Evolutionary conservation across 73 alveolate genomes (phyloP).

Genomic region (Symbiodinium natans): DNA sequence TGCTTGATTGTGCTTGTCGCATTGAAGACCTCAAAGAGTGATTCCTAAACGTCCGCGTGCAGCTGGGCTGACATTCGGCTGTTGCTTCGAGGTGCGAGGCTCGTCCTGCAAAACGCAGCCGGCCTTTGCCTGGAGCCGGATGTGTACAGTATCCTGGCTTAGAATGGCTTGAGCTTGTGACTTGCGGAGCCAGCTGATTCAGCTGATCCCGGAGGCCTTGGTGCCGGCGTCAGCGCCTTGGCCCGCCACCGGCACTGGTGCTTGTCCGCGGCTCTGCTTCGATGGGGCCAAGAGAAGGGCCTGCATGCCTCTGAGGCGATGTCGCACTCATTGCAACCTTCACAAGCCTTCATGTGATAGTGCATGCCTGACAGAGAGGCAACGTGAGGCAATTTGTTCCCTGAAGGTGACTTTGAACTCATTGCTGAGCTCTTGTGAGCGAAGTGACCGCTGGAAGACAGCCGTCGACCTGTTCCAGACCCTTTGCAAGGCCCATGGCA

Average conservation of each 20-base stretch:
- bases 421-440: background rate
- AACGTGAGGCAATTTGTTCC: too few relatives aligned
- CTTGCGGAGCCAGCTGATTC: background rate
- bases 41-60: too few relatives aligned
- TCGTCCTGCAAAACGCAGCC: background rate
- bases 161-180: background rate
- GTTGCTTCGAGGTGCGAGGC: background rate
- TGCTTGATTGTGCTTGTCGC: background rate
- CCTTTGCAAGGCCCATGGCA: background rate
- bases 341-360: too few relatives aligned
- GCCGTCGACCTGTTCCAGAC: background rate
- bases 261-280: background rate
- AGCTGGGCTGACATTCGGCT: too few relatives aligned
- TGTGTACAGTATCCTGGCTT: background rate
- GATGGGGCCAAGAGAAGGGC: background rate
- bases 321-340: background rate
- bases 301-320: background rate
- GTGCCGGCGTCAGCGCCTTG: slow-evolving; percentile 8
- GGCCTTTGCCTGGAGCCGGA: background rate
- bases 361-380: too few relatives aligned
- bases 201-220: background rate
- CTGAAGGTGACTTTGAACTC: background rate
- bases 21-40: too few relatives aligned
- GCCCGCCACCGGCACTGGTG: background rate
- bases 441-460: background rate